Evolutionary conservation across 2,329 filamentous ascomycete species (phyloP).

Genomic region (Colletotrichum sansevieriae): DNA sequence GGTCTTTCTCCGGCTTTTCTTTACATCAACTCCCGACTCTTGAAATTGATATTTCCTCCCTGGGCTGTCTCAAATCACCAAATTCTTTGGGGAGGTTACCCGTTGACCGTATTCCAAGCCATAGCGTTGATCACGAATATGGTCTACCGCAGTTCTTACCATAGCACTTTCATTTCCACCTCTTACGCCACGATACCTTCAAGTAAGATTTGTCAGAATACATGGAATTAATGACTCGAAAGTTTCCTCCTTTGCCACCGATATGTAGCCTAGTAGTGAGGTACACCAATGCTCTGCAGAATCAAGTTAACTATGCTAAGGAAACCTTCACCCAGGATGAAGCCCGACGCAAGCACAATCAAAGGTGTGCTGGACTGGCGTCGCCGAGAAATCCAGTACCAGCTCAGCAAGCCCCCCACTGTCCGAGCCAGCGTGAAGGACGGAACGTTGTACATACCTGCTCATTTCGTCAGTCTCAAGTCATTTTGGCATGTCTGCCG

Average conservation of each 20-base stretch:
- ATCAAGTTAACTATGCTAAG: conserved; percentile 91
- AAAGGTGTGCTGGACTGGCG: conserved; percentile 75
- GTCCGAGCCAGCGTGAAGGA: conserved; percentile 93
- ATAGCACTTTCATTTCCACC: too few relatives aligned
- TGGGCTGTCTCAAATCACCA: too few relatives aligned
- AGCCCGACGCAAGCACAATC: conserved; percentile 89
- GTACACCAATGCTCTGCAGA: conserved; percentile 81
- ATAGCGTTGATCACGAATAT: too few relatives aligned
- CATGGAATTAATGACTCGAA: too few relatives aligned
- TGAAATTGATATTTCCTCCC: background rate
- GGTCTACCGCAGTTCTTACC: too few relatives aligned
- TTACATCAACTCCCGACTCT: background rate
- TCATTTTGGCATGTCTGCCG: background rate
- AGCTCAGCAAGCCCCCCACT: conserved; percentile 79
- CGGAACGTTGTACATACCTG: conserved; percentile 96
- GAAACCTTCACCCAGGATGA: conserved; percentile 93
- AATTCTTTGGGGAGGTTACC: too few relatives aligned
- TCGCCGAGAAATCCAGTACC: conserved; percentile 78
- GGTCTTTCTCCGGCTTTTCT: conserved; percentile 14
- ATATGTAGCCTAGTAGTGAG: conserved; percentile 63
- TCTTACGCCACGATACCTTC: too few relatives aligned
- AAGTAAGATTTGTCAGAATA: too few relatives aligned
- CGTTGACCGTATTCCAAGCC: too few relatives aligned
- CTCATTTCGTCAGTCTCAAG: background rate
- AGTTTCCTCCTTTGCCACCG: too few relatives aligned